A percentile compares a stretch with the other conserved stretches of the same genome.
phyloP scores from a whole-genome alignment of 2,329 filamentous ascomycete genomes.

The Thelonectria rubi region DNA sequence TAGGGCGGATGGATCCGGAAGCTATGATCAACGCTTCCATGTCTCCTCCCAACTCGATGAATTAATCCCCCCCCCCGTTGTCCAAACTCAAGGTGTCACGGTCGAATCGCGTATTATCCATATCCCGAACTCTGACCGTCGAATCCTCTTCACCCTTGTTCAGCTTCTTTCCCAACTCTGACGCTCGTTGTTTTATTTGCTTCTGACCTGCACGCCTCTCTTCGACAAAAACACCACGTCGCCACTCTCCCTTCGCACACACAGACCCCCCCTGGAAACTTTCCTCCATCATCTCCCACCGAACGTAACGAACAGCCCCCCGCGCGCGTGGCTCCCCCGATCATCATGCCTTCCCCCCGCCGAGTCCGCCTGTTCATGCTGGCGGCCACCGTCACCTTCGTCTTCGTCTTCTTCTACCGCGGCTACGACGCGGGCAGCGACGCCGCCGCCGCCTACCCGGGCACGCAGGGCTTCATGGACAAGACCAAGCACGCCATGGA shows the following conservation, averaged over 20 bases:
- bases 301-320: too few species aligned
- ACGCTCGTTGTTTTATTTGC: not conserved
- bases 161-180: not conserved
- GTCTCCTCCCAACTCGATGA: not conserved
- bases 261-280: constrained; percentile 32
- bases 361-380: constrained; percentile 74
- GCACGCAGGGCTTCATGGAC: constrained; percentile 65
- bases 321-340: too few species aligned
- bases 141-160: not conserved
- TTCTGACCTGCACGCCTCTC: not conserved
- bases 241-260: not conserved
- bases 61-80: not conserved
- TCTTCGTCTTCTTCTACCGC: constrained; percentile 78
- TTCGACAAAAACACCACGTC: not conserved
- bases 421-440: constrained; percentile 61
- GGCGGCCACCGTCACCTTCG: constrained; percentile 68
- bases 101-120: not conserved
- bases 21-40: constrained; percentile 17
- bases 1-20: constrained; percentile 9
- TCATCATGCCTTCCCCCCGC: constrained; percentile 73
- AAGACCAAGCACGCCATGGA: constrained; percentile 67
- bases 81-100: constrained; percentile 9
- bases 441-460: constrained; percentile 56
- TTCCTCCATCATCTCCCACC: constrained; percentile 26
- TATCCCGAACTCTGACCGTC: constrained; percentile 10